These are phyloP conservation scores for Aethionema arabicum DNA, from an alignment of 345 rosid genomes.

Conservation along the genomic window DNA sequence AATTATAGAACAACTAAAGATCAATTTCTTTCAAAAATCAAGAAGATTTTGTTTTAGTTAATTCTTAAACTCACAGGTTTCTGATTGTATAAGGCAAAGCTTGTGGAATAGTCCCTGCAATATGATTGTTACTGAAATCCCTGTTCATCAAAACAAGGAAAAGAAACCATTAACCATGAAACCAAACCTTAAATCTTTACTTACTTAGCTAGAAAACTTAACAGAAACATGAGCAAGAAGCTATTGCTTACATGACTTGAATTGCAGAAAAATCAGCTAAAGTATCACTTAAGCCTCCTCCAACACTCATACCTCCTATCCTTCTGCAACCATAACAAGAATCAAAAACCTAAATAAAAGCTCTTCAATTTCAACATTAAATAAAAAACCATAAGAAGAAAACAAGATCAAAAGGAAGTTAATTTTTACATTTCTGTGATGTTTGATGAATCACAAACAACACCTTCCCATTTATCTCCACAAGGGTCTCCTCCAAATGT, in stretches of 20 bases:
- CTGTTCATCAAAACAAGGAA: constrained; percentile 46
- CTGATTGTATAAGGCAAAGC: constrained; percentile 64
- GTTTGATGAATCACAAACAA: constrained; percentile 70
- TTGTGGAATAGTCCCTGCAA: constrained; percentile 76
- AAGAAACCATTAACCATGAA: neutral
- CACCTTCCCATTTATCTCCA: constrained; percentile 84
- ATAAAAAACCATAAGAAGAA: constrained; percentile 30
- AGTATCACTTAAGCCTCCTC: constrained; percentile 56
- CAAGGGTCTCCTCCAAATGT: constrained; percentile 95
- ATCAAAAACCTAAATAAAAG: constrained; percentile 22
- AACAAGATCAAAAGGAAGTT: neutral
- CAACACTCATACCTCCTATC: constrained; percentile 57
- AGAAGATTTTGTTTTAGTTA: neutral
- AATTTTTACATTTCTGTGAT: constrained; percentile 62
- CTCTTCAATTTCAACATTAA: constrained; percentile 16
- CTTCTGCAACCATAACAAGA: constrained; percentile 52
- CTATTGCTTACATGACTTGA: constrained; percentile 61
- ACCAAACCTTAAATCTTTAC: neutral
- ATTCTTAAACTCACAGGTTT: constrained; percentile 54
- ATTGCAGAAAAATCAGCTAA: constrained; percentile 60
- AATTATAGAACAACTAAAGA: neutral
- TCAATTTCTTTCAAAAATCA: neutral
- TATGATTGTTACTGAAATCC: constrained; percentile 81
- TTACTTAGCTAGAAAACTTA: constrained; percentile 8
- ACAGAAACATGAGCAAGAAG: constrained; percentile 9